phyloP scores from a whole-genome alignment of 1,284 basidiomycete species.

The Anthracocystis setariae region DNA sequence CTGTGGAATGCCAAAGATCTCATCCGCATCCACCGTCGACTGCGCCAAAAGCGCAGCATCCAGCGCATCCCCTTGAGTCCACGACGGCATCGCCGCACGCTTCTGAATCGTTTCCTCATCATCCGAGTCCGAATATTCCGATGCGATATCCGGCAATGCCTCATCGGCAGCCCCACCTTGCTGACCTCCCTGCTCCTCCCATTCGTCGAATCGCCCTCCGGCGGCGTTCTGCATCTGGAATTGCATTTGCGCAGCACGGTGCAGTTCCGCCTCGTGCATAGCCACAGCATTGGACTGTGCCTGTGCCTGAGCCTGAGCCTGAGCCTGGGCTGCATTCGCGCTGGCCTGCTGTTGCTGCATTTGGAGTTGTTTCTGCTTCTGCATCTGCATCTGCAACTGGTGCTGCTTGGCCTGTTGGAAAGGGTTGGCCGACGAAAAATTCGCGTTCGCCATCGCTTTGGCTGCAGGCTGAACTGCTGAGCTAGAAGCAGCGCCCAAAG shows the following conservation, averaged over 20 bases:
- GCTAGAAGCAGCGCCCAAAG: constrained; percentile 5
- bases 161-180: constrained; percentile 33
- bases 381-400: constrained; percentile 40
- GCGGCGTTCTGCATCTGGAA: constrained; percentile 36
- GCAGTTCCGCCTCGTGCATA: constrained; percentile 33
- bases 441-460: constrained; percentile 43
- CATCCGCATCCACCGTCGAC: constrained; percentile 58
- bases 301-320: no score
- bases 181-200: constrained; percentile 19
- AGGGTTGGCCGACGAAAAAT: constrained; percentile 44
- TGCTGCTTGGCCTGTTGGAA: constrained; percentile 54
- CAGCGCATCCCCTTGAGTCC: constrained; percentile 61
- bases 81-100: constrained; percentile 58
- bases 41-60: constrained; percentile 57
- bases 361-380: constrained; percentile 27
- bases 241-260: constrained; percentile 35
- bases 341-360: constrained; percentile 20
- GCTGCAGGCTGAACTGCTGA: constrained; percentile 9
- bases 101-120: constrained; percentile 61
- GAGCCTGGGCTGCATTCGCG: constrained; percentile 19
- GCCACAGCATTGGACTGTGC: constrained; percentile 29
- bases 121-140: constrained; percentile 65
- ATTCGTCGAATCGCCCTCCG: constrained; percentile 35
- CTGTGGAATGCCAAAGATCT: constrained; percentile 63
- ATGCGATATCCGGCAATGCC: constrained; percentile 54